Base-by-base conservation (phyloP, 108 stramenopile species). In the Cyclostephanos tholiformis region DNA sequence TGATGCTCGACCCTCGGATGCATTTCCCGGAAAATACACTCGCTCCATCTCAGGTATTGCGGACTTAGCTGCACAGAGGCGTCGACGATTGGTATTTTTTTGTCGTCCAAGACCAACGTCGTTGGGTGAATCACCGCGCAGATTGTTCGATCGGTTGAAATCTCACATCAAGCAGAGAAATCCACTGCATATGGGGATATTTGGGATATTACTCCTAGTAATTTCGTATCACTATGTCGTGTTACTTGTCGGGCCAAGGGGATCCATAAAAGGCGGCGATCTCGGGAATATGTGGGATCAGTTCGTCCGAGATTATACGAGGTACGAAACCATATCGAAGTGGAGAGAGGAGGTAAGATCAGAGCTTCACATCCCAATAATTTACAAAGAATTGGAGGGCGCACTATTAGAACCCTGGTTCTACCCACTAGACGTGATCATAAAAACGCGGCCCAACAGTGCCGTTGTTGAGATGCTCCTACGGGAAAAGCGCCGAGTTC, bases 381-480 rank as follows among this genome's bases (percentile, higher is more conserved):
- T 65, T 16, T 58, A 69, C 43, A 53, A 26, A 1, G 79, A 69
- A 29, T 55, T 39, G 63, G 72, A 80, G 35, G 79, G 79, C 3
- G 62, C 67, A 60, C 57, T 65, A 9, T 49, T 65, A 17, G 67
- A 74, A 43, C 79, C 70, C 10, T 50, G 59, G 60, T 77, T 63
- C 56, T 74, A 52, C 35, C 79, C 72, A 4, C 30, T 70, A 30
- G 79, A 74, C 56, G 46, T 48, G 22, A 70, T 58, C 14, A 74
- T 80, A 20, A 51, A 52, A 27, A 64, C 79, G 26, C 67, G 79
- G 0, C 72, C 72, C 10, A 67, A 73, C 67, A 50, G 41, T 22
- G 79, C 67, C 0, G 51, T 73, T 63, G 79, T 80, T 23, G 79
- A 80, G 38, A 73, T 80, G 79, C 67, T 80, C 17, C 49, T 80